Conservation (phyloP, 176 grass and related monocot species). For the Dactylis glomerata region DNA sequence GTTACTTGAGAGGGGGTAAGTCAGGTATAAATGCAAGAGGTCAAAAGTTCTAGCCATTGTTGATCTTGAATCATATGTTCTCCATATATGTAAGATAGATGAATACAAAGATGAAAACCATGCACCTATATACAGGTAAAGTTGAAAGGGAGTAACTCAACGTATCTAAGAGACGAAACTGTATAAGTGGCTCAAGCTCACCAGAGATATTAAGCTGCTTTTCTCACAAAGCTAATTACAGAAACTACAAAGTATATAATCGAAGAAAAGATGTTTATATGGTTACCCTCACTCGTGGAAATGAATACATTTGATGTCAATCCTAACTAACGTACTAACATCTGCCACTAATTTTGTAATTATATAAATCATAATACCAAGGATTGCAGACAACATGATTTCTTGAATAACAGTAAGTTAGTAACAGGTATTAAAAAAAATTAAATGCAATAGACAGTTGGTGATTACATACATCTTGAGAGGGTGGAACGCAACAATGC, state of each 20-base stretch:
- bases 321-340: constrained; percentile 1
- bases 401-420: not conserved
- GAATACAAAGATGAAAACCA: not conserved
- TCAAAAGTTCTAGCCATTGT: not conserved
- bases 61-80: not conserved
- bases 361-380: not conserved
- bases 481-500: constrained; percentile 79
- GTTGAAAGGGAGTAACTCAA: not conserved
- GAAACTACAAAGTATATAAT: not conserved
- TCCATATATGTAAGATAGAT: not conserved
- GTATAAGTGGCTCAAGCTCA: not conserved
- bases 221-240: not conserved
- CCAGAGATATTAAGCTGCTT: not conserved
- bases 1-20: not conserved
- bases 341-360: not conserved
- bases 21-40: not conserved
- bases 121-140: not conserved
- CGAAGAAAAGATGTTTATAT: not conserved
- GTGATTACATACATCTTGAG: constrained; percentile 77
- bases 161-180: not conserved
- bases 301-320: not conserved
- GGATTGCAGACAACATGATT: not conserved
- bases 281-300: not conserved
- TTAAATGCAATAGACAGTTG: not conserved
- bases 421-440: not conserved